Evolutionary conservation across 2,329 filamentous ascomycete genomes (phyloP).

Genomic region (Fusarium anthophilum): DNA sequence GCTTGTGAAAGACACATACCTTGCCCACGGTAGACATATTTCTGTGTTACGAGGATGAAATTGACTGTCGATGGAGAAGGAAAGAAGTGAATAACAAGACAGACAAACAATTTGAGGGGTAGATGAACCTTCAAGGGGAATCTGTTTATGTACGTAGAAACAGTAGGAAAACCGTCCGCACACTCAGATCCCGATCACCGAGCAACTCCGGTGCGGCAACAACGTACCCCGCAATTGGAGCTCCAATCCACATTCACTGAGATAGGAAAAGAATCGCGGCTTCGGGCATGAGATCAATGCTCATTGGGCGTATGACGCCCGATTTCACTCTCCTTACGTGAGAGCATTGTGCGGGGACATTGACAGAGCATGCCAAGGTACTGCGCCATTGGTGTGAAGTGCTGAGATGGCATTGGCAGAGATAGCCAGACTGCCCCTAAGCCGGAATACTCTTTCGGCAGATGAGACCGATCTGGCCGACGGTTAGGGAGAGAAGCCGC

Average conservation of each 20-base stretch:
- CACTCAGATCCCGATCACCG: conserved; percentile 44
- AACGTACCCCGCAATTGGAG: conserved; percentile 43
- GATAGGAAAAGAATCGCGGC: conserved; percentile 41
- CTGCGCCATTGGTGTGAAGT: conserved; percentile 38
- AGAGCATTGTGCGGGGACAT: conserved; percentile 19
- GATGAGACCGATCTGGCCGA: conserved; percentile 32
- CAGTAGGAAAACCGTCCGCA: conserved; percentile 26
- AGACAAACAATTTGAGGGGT: conserved; percentile 23
- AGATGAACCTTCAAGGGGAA: conserved; percentile 26
- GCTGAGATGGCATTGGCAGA: conserved; percentile 11
- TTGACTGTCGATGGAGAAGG: conserved; percentile 25
- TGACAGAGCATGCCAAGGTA: conserved; percentile 34
- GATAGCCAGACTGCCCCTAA: conserved; percentile 22
- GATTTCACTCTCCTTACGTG: conserved; percentile 16
- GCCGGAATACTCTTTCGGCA: conserved; percentile 31
- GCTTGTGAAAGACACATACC: conserved; percentile 48
- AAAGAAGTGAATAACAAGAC: conserved; percentile 18
- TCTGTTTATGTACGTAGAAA: conserved; percentile 40
- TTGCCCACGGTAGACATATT: conserved; percentile 63
- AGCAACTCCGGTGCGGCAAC: conserved; percentile 37
- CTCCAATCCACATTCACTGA: conserved; percentile 37
- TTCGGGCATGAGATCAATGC: conserved; percentile 5
- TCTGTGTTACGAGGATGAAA: conserved; percentile 21
- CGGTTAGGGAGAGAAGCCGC: conserved; percentile 18
- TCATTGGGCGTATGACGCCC: conserved; percentile 29